Base-by-base conservation (phyloP, 176 grass and related monocot genomes). In the Carex littledalei region DNA sequence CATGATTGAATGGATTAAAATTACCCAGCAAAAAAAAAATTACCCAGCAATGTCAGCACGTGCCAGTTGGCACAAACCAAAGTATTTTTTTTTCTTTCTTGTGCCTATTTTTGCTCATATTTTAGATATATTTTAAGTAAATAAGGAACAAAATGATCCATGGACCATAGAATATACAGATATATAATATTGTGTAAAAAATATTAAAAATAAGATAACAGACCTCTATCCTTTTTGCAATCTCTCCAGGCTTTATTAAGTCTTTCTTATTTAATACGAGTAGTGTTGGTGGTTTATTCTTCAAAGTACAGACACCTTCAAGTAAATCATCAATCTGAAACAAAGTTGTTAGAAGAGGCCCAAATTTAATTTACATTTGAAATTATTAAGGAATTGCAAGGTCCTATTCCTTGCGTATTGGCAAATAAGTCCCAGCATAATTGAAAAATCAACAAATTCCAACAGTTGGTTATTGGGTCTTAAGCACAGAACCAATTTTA, bases 171-270 rank as follows among this genome's bases (percentile, higher is more conserved):
- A 50, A 63, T 31, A 81, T 49, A 57, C 17, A 62, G 59, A 65
- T 66, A 35, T 32, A 53, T 17, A 18, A 73, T 16, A 74, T 59
- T 35, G 0, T 26, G 57, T 18, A 32, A n/a, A 55, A 43, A 86
- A 81, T 26, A 39, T 58, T 61, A 56, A 49, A 52, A 37, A 45
- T 39, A 37, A 65, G 75, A 78, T 0, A 86, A 71, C 29, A 15
- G 74, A 98, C 95, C 93, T 95, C 89, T 56, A 93, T 86, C 85
- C 86, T 90, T 86, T 98, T 98, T 76, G 92, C 77, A n/a, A 98
- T 94, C 87, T 98, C 95, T 76, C 95, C 95, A 16, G 95, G 91
- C 82, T 98, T 98, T 87, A 98, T 92, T 24, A 93, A 87, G 88
- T 98, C 95, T 82, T 94, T 98, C 89, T 95, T 98, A 77, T 98